Conservation (phyloP, 2,329 filamentous ascomycete species). For the Aspergillus fumigatus region DNA sequence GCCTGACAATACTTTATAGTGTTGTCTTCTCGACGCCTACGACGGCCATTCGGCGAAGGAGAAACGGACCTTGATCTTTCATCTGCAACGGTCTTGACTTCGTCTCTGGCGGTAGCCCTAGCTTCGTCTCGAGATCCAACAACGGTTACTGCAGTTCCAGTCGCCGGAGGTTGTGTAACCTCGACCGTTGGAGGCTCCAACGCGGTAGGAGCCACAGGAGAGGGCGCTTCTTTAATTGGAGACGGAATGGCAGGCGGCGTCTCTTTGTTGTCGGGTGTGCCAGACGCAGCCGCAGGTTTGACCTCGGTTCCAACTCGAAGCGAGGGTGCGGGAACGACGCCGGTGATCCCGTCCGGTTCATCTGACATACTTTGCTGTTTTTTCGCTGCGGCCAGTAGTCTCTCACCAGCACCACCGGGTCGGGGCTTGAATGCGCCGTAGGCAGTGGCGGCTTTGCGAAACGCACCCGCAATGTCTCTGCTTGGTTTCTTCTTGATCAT, state of each 20-base stretch:
- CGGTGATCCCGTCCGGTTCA: slow-evolving; percentile 83
- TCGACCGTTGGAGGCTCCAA: slow-evolving; percentile 34
- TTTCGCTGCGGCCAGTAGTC: slow-evolving; percentile 56
- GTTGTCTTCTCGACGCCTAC: slow-evolving; percentile 64
- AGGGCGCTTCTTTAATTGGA: slow-evolving; percentile 10
- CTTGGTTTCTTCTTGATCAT: slow-evolving; percentile 83
- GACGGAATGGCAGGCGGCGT: slow-evolving; percentile 19
- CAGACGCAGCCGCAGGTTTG: slow-evolving; percentile 25
- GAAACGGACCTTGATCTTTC: slow-evolving; percentile 31
- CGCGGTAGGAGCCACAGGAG: slow-evolving; percentile 9
- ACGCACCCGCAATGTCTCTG: slow-evolving; percentile 65
- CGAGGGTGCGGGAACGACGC: slow-evolving; percentile 75
- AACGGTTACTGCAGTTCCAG: slow-evolving; percentile 25
- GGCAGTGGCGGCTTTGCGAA: slow-evolving; percentile 76
- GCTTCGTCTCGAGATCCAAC: slow-evolving; percentile 17
- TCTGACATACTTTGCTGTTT: slow-evolving; percentile 55
- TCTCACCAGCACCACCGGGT: slow-evolving; percentile 78
- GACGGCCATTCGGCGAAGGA: slow-evolving; percentile 47
- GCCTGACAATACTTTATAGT: slow-evolving; percentile 73
- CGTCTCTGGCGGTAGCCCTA: slow-evolving; percentile 20
- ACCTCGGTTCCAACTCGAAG: slow-evolving; percentile 41
- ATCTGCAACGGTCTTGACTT: slow-evolving; percentile 16
- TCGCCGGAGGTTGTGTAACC: slow-evolving; percentile 32
- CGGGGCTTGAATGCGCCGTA: slow-evolving; percentile 77
- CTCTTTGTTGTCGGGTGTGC: slow-evolving; percentile 28